Percentiles rank a stretch among this genome's conserved stretches.
Evolutionary conservation across 83 land plant genomes (phyloP).

Genomic region (Isoetes engelmannii): DNA sequence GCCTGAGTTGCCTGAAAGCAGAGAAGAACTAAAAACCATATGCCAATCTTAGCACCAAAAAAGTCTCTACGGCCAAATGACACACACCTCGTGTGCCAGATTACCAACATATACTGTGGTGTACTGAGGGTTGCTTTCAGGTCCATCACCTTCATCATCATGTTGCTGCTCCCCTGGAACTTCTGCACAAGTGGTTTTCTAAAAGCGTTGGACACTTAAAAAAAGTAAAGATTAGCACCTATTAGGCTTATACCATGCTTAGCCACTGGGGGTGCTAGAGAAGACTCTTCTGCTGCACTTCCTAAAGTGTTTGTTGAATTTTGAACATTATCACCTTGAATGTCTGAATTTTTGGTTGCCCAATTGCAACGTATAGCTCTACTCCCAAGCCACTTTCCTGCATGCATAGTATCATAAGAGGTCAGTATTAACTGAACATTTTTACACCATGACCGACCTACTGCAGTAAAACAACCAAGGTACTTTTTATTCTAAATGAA

Average conservation of each 20-base stretch:
- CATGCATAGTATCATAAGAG: not conserved
- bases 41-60: not conserved
- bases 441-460: too few relatives aligned
- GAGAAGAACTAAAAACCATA: not conserved
- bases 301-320: not conserved
- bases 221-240: not conserved
- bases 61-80: not conserved
- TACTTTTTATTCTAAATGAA: not conserved
- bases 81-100: conserved; percentile 3
- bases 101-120: conserved; percentile 12
- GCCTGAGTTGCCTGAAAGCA: conserved; percentile 6
- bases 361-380: conserved; percentile 1
- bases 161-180: conserved; percentile 27
- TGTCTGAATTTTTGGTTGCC: conserved; percentile 3
- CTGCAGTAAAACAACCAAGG: not conserved
- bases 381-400: conserved; percentile 10
- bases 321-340: not conserved
- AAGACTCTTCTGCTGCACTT: not conserved
- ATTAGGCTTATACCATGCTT: not conserved
- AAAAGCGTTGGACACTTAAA: not conserved
- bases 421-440: too few relatives aligned
- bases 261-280: not conserved
- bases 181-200: conserved; percentile 21
- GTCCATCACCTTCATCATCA: conserved; percentile 6
- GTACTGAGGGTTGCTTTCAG: conserved; percentile 6